Base-by-base conservation (phyloP, 2,329 filamentous ascomycete species). In the Diaporthe vaccinii region DNA sequence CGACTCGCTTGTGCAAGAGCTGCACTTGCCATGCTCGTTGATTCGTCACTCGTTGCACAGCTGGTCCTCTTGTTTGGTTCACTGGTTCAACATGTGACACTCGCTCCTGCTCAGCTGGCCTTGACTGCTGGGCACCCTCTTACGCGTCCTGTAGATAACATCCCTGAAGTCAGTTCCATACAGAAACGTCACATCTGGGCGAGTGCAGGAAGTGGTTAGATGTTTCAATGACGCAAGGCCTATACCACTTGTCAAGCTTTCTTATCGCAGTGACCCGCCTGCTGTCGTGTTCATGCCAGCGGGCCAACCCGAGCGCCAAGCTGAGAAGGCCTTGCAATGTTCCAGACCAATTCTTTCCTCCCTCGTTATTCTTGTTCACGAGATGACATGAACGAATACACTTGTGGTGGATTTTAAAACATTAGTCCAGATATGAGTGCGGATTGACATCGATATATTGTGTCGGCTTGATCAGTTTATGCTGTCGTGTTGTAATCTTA, bases 31-130 rank as follows among this genome's bases (percentile, higher is more conserved):
- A 49, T 57, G 44, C 31, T 62, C 39, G 22, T 51, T 25, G 22
- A 72, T 53, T 57, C 67, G 72, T 74, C 72, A 74, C 34, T 22
- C 31, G 68, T 69, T 31, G 28, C 75, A 69, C 68, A 49, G 28
- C 17, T 72, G 67, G 31, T 68, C 59, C 61, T 69, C 49, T 39
- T 68, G 70, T 58, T 14, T 59, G 55, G 28, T 36, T 34, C 46
- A 51, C 53, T 61, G 46, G 9, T 41, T 61, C 22, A 49, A 57
- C 67, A 61, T 59, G 31, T 76, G 74, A 73, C 44, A 34, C 69
- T 51, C n/a, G 59, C 49, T 61, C 4, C 28, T 49, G 62, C 69
- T 22, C 59, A 61, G 46, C 51, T 41, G 58, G 68, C 28, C 46
- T 28, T 67, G 58, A 41, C 39, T 25, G n/a, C 65, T 55, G n/a